Evolutionary conservation across 164 flowering plant species (phyloP).

Genomic region (Euptelea pleiosperma): DNA sequence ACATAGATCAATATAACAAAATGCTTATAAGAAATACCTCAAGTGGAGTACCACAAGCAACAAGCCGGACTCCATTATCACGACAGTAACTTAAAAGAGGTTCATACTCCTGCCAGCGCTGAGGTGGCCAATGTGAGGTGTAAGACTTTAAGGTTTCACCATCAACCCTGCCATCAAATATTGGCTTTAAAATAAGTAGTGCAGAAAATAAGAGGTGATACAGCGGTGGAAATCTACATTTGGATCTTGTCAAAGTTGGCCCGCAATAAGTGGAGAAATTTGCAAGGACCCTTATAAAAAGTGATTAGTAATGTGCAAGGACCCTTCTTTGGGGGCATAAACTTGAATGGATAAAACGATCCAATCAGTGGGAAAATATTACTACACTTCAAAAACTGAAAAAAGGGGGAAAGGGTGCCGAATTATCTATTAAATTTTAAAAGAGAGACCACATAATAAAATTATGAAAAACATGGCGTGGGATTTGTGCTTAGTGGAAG

Average conservation of each 20-base stretch:
- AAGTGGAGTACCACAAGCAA: slow-evolving; percentile 93
- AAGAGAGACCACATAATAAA: too few relatives aligned
- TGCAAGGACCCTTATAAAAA: too few relatives aligned
- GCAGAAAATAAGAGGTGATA: neutral
- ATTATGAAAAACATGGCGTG: too few relatives aligned
- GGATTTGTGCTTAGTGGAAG: too few relatives aligned
- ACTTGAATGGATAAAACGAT: too few relatives aligned
- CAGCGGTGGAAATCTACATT: neutral
- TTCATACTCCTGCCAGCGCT: slow-evolving; percentile 91
- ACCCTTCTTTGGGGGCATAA: too few relatives aligned
- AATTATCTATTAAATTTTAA: too few relatives aligned
- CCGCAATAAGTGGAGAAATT: neutral
- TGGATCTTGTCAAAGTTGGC: neutral
- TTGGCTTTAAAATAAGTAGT: slow-evolving; percentile 4
- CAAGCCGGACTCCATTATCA: slow-evolving; percentile 66
- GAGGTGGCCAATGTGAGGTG: slow-evolving; percentile 72
- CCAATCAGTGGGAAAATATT: too few relatives aligned
- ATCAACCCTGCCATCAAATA: slow-evolving; percentile 61
- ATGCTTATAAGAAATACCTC: slow-evolving; percentile 45
- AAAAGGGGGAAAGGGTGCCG: too few relatives aligned
- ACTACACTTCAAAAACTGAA: too few relatives aligned
- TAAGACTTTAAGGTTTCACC: slow-evolving; percentile 64
- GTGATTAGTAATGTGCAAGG: too few relatives aligned
- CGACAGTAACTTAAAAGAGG: slow-evolving; percentile 81
- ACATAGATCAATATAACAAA: slow-evolving; percentile 1